Conservation (phyloP, 2,329 filamentous ascomycete genomes). For the Sphaerostilbella broomeana region DNA sequence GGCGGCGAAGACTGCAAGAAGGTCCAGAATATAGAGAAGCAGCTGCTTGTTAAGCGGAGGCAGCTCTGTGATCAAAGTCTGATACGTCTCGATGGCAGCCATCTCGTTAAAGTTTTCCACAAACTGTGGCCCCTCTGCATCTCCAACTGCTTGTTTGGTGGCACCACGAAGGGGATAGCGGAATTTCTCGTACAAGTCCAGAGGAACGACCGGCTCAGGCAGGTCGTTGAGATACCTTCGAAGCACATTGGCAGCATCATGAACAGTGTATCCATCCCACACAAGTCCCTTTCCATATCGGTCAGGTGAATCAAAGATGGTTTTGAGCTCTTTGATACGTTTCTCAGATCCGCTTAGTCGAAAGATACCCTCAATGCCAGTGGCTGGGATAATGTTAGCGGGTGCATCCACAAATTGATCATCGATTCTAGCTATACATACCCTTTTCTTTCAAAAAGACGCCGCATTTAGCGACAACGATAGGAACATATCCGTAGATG, state of each 20-base stretch:
- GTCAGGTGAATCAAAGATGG: slow-evolving; percentile 87
- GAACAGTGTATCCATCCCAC: slow-evolving; percentile 96
- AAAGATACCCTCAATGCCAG: slow-evolving; percentile 92
- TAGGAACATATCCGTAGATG: slow-evolving; percentile 97
- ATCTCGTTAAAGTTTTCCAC: slow-evolving; percentile 57
- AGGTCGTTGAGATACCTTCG: slow-evolving; percentile 93
- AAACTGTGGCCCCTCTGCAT: slow-evolving; percentile 62
- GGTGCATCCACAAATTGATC: too few relatives aligned
- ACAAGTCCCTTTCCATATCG: slow-evolving; percentile 94
- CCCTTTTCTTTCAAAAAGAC: slow-evolving; percentile 98
- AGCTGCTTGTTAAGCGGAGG: slow-evolving; percentile 90
- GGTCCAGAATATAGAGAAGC: slow-evolving; percentile 88
- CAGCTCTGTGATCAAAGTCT: slow-evolving; percentile 84
- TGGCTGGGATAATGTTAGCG: slow-evolving; percentile 53
- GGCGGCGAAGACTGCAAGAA: slow-evolving; percentile 92
- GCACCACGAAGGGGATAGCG: slow-evolving; percentile 69
- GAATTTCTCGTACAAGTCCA: slow-evolving; percentile 89
- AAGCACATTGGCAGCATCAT: slow-evolving; percentile 95
- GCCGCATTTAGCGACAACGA: slow-evolving; percentile 96
- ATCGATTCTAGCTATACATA: too few relatives aligned
- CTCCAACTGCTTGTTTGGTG: slow-evolving; percentile 66
- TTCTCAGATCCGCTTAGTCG: slow-evolving; percentile 93
- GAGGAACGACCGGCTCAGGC: slow-evolving; percentile 90
- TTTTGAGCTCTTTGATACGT: slow-evolving; percentile 93
- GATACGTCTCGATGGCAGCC: slow-evolving; percentile 74